These are phyloP conservation scores for Citrus maxima DNA, from an alignment of 345 rosid species.

Conservation along the genomic window DNA sequence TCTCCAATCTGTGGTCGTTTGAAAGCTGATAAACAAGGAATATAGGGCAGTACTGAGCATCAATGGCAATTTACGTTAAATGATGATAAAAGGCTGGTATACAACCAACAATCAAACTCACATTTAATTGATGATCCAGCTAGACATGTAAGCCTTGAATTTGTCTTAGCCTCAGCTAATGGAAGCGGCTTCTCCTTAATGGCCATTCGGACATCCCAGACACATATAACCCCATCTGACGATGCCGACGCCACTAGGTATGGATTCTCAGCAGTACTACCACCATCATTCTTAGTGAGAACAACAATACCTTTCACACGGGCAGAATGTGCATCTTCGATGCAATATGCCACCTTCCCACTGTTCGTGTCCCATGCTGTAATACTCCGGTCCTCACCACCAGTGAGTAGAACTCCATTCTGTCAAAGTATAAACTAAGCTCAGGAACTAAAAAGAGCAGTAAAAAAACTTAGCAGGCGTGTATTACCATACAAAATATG, in stretches of 20 bases:
- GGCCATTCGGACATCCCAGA: slow-evolving; percentile 88
- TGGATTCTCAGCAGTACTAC: slow-evolving; percentile 51
- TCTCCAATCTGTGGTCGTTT: slow-evolving; percentile 27
- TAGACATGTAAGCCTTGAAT: slow-evolving; percentile 91
- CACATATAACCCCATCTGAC: slow-evolving; percentile 85
- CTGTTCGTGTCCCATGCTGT: slow-evolving; percentile 89
- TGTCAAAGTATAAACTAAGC: slow-evolving; percentile 24
- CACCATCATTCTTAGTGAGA: slow-evolving; percentile 44
- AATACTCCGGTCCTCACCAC: slow-evolving; percentile 80
- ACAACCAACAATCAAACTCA: slow-evolving; percentile 31
- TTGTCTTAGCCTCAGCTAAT: slow-evolving; percentile 75
- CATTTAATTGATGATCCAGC: slow-evolving; percentile 75
- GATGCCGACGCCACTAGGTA: slow-evolving; percentile 80
- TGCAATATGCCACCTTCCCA: slow-evolving; percentile 73
- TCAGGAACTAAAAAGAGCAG: neutral
- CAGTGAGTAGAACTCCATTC: slow-evolving; percentile 75
- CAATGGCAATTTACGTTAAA: neutral
- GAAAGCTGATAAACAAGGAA: slow-evolving; percentile 25
- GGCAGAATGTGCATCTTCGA: slow-evolving; percentile 73
- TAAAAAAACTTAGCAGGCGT: neutral
- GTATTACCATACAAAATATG: neutral
- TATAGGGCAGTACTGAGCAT: neutral
- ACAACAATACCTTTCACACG: slow-evolving; percentile 88
- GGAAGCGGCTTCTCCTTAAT: slow-evolving; percentile 61
- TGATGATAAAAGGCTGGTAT: neutral